Conservation (phyloP, 805 yeast genomes). For the Metschnikowia sp. region DNA sequence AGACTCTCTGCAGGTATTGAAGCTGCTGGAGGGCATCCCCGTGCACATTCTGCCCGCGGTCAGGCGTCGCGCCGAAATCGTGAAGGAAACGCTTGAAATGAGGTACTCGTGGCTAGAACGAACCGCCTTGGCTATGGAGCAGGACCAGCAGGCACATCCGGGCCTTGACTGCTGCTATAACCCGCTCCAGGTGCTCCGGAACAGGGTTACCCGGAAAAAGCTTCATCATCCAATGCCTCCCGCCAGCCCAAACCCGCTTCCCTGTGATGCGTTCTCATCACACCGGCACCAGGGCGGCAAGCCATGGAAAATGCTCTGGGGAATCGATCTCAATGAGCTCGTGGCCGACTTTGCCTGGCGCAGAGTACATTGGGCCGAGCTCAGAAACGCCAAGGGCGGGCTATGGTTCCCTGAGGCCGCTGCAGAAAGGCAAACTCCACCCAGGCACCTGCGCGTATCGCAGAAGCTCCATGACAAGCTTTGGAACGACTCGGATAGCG, state of each 20-base stretch:
- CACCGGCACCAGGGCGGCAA: slow-evolving; percentile 23
- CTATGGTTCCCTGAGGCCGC: slow-evolving; percentile 44
- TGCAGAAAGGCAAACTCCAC: background rate
- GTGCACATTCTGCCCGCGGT: slow-evolving; percentile 33
- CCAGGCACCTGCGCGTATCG: slow-evolving; percentile 3
- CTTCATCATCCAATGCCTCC: slow-evolving; percentile 38
- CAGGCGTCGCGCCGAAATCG: slow-evolving; percentile 46
- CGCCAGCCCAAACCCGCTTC: slow-evolving; percentile 43
- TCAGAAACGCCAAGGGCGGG: slow-evolving; percentile 42
- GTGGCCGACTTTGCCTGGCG: slow-evolving; percentile 59
- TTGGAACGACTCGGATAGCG: slow-evolving; percentile 23
- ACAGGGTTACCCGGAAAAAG: slow-evolving; percentile 56
- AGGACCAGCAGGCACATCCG: slow-evolving; percentile 27
- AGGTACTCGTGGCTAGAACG: slow-evolving; percentile 49
- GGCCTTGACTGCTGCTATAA: slow-evolving; percentile 70
- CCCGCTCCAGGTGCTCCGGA: slow-evolving; percentile 79
- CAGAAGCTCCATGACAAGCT: slow-evolving; percentile 32
- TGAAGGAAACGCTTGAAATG: slow-evolving; percentile 44
- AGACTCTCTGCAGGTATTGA: background rate
- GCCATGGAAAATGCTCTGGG: slow-evolving; percentile 55
- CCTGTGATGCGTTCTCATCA: slow-evolving; percentile 61
- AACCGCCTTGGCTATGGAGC: slow-evolving; percentile 27
- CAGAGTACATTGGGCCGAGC: slow-evolving; percentile 50
- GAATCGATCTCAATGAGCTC: slow-evolving; percentile 58
- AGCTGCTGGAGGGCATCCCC: slow-evolving; percentile 8